Base-by-base conservation (phyloP, 2,329 filamentous ascomycete genomes). In the Penicillium sp. region DNA sequence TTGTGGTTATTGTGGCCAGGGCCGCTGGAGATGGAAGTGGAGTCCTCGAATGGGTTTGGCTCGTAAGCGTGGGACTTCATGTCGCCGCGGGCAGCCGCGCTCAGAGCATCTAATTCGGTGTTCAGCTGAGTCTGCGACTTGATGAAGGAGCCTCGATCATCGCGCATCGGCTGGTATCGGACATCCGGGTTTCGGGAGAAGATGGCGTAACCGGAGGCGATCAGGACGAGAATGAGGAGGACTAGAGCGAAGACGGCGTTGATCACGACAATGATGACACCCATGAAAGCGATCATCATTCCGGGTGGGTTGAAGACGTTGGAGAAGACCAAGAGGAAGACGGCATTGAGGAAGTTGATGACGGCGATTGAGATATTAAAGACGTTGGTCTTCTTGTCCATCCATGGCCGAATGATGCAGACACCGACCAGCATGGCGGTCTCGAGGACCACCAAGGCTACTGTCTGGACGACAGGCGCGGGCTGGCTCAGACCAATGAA, bases 331-430 rank as follows among this genome's bases (percentile, higher is more conserved):
- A 97, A 80, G 27, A 97, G 78, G 78, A 96, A 95, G 70, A 97
- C 86, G 49, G 88, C 83, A 74, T 94, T 96, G 66, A 97, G 72
- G 72, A 97, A 96, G 79, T 96, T 97, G 74, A 96, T 81, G 39
- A 85, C 88, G 56, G 86, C 88, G 65, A 97, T 97, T 54, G 91
- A 84, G 66, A 97, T 96, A 77, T 97, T 97, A 82, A 96, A 96
- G 41, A 87, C 87, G 74, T 97, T 97, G 55, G 91, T 96, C 78
- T 92, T 93, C 84, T 96, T 96, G 80, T 97, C 93, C 93, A 97
- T 97, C 88, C 91, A 97, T 15, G 93, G 93, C 54, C 90, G 87
- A 61, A 97, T 77, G 47, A 96, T 87, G 54, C 86, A 88, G 49
- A 91, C 86, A 18, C 77, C 85, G 63, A 96, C 88, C 50, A 97